These are phyloP conservation scores for Craterostigma plantagineum DNA, from an alignment of 257 asterid genomes.

Conservation along the genomic window DNA sequence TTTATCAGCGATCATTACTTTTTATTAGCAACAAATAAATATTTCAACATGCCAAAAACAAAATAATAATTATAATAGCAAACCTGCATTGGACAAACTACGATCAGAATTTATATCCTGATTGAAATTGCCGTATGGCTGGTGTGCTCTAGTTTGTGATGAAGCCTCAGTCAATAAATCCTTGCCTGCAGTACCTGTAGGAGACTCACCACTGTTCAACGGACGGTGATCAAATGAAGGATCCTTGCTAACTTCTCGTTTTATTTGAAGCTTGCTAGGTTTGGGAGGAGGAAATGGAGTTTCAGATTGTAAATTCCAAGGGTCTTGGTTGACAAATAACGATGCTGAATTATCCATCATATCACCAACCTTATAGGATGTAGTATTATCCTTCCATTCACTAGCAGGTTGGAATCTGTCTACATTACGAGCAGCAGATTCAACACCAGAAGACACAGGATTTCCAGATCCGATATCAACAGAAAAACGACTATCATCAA, in stretches of 20 bases:
- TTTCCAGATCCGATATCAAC: slow-evolving; percentile 15
- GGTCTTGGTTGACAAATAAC: slow-evolving; percentile 61
- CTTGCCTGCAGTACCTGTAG: slow-evolving; percentile 12
- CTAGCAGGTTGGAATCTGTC: slow-evolving; percentile 19
- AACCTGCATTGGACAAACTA: slow-evolving; percentile 37
- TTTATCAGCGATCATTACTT: slow-evolving; percentile 10
- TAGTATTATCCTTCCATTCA: slow-evolving; percentile 32
- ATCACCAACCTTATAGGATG: slow-evolving; percentile 30
- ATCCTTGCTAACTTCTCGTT: slow-evolving; percentile 34
- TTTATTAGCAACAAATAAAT: slow-evolving; percentile 7
- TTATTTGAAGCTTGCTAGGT: slow-evolving; percentile 51
- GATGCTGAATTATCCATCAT: slow-evolving; percentile 36
- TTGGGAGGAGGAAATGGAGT: slow-evolving; percentile 61
- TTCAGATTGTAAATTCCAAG: slow-evolving; percentile 56
- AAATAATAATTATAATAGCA: slow-evolving; percentile 4
- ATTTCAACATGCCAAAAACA: slow-evolving; percentile 1
- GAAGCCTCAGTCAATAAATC: slow-evolving; percentile 19
- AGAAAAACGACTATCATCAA: slow-evolving; percentile 17
- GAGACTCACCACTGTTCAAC: slow-evolving; percentile 16
- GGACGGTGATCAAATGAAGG: slow-evolving; percentile 17
- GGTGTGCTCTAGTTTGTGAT: slow-evolving; percentile 24
- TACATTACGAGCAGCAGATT: slow-evolving; percentile 14
- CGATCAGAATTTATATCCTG: slow-evolving; percentile 24
- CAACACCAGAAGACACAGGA: slow-evolving; percentile 18
- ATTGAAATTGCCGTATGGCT: slow-evolving; percentile 25